Evolutionary conservation across 2,329 filamentous ascomycete genomes (phyloP).

Genomic region (Tolypocladium guangdongense): DNA sequence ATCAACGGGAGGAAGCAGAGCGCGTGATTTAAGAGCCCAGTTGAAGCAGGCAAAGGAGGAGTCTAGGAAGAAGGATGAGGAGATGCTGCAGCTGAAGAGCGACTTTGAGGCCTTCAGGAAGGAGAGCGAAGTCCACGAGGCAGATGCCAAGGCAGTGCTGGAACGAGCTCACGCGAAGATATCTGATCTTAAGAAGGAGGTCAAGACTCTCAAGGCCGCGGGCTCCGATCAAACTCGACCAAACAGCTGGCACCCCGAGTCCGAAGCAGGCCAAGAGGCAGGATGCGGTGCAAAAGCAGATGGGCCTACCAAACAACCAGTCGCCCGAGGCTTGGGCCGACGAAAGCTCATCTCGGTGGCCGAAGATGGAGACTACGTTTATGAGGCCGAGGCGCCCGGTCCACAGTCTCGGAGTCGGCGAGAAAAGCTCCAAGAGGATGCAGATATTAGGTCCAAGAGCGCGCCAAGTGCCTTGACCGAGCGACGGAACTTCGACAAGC

Average conservation of each 20-base stretch:
- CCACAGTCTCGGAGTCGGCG: slow-evolving; percentile 17
- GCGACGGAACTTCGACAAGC: slow-evolving; percentile 18
- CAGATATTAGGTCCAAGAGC: slow-evolving; percentile 6
- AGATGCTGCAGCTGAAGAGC: slow-evolving; percentile 35
- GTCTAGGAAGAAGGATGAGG: slow-evolving; percentile 34
- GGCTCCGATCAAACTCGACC: slow-evolving; percentile 11
- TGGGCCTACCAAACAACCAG: neutral
- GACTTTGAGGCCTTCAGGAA: slow-evolving; percentile 45
- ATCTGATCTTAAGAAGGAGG: slow-evolving; percentile 41
- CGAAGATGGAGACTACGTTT: neutral
- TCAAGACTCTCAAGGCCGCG: slow-evolving; percentile 31
- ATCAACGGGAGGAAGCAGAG: slow-evolving; percentile 12
- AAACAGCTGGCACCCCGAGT: slow-evolving; percentile 18
- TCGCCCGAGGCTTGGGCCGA: neutral
- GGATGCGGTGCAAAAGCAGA: slow-evolving; percentile 1
- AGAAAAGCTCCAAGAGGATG: slow-evolving; percentile 23
- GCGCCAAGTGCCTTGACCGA: slow-evolving; percentile 9
- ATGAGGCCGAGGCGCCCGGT: slow-evolving; percentile 5
- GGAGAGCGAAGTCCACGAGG: slow-evolving; percentile 40
- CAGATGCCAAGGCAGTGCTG: slow-evolving; percentile 43
- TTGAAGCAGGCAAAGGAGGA: slow-evolving; percentile 33
- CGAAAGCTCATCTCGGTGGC: neutral
- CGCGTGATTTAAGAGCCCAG: slow-evolving; percentile 29
- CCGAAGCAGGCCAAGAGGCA: slow-evolving; percentile 6
- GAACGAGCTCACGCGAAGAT: slow-evolving; percentile 47